Percentiles rank a stretch among this genome's conserved stretches.
phyloP scores from a whole-genome alignment of 257 asterid species.

The Ballota nigra region DNA sequence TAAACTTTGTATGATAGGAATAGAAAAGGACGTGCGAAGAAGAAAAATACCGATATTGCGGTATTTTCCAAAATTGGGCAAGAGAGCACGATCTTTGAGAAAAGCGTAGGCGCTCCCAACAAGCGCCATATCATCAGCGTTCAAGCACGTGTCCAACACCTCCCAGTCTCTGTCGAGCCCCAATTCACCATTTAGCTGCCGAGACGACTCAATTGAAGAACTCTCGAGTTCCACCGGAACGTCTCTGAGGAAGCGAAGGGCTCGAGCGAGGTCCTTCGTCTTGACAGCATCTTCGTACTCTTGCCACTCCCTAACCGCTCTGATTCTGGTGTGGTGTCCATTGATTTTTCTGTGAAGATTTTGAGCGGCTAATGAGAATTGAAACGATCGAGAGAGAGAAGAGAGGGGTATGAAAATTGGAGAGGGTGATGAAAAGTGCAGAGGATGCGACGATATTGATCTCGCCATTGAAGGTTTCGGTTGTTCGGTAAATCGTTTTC shows the following conservation, averaged over 20 bases:
- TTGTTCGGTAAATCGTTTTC: background rate
- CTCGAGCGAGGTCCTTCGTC: constrained; percentile 84
- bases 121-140: constrained; percentile 94
- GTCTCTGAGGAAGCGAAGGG: constrained; percentile 69
- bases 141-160: constrained; percentile 82
- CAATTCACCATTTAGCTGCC: constrained; percentile 14
- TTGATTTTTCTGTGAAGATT: background rate
- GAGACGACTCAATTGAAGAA: constrained; percentile 30
- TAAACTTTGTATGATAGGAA: background rate
- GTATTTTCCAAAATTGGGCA: constrained; percentile 72
- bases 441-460: constrained; percentile 7
- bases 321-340: constrained; percentile 22
- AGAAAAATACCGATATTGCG: constrained; percentile 58
- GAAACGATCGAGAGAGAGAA: constrained; percentile 8
- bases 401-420: constrained; percentile 9
- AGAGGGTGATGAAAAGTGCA: constrained; percentile 9
- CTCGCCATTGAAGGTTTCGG: constrained; percentile 36
- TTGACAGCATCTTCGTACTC: constrained; percentile 91
- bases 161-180: constrained; percentile 69
- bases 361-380: background rate
- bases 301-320: constrained; percentile 74
- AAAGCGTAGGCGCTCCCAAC: constrained; percentile 75
- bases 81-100: constrained; percentile 58
- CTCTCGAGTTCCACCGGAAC: constrained; percentile 30
- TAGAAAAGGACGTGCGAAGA: background rate